Evolutionary conservation across 352 stramenopile genomes (phyloP), one percentile per base, ranked within the genome.

Genomic region (Phytophthora hybrid): DNA sequence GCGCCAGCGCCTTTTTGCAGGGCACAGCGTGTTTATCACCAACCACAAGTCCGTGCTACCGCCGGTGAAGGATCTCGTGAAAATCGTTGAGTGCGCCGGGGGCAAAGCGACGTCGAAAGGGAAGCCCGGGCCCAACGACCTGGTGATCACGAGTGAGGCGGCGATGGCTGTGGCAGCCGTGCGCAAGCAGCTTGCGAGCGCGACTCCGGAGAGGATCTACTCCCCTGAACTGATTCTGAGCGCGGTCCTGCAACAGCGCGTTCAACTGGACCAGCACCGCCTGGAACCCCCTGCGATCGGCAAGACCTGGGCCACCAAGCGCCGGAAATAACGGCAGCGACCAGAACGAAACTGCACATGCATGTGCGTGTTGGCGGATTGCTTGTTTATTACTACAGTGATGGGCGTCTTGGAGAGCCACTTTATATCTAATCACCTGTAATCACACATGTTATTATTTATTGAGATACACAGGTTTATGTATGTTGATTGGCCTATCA

Each of bases 41-140:
- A 78, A 77, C 39, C 83, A 90, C 79, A 88, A 87, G 59, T 86
- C 71, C n/a, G 66, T 90, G 18, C 69, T 80, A 44, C 83, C 83
- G 9, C 78, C 83, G 4, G 72, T 80, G 29, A 78, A 80, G 10
- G 80, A 88, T 13, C 63, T 90, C 29, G 65, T 76, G 54, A 88
- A 84, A 55, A 90, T 90, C 55, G 73, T 90, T 10, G 69, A 86
- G 68, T 85, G 77, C 56, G 83, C 80, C 4, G 83, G 83, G 10
- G 83, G 83, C 4, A 73, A 72, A 26, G 81, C 74, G 18, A 53
- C 34, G 16, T 65, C 49, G 4, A 86, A 78, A 62, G 78, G 79
- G 41, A 79, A 75, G 23, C 69, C 76, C 18, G 66, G 44, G 1
- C n/a, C 63, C n/a, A 64, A 64, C 19, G 79, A 83, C 44, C 32